Percentiles rank a stretch among this genome's conserved stretches.
Evolutionary conservation across 306 rosid genomes (phyloP).

Genomic region (Pterocarpus santalinus): DNA sequence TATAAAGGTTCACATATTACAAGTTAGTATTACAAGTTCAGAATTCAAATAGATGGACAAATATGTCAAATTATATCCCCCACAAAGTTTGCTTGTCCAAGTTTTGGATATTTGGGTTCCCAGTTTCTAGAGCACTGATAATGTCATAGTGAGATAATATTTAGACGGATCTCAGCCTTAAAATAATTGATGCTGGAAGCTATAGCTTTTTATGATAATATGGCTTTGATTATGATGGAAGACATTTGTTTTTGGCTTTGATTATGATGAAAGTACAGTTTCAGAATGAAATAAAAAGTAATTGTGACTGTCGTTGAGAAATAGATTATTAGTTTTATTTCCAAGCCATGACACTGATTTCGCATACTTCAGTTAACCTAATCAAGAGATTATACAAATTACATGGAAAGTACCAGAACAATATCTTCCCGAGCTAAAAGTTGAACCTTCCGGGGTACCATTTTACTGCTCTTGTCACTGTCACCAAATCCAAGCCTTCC

Average conservation of each 20-base stretch:
- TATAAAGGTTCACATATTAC: conserved; percentile 16
- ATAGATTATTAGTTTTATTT: not conserved
- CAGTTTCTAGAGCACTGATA: conserved; percentile 12
- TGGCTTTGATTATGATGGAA: not conserved
- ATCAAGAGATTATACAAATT: conserved; percentile 1
- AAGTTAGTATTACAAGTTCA: conserved; percentile 4
- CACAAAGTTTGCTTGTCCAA: conserved; percentile 1
- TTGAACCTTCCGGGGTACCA: conserved; percentile 94
- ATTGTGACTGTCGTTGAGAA: not conserved
- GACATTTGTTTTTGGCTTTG: not conserved
- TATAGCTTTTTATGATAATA: conserved; percentile 1
- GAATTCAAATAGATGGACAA: conserved; percentile 29
- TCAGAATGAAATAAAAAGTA: conserved; percentile 21
- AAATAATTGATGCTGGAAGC: conserved; percentile 8
- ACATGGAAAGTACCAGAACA: conserved; percentile 72
- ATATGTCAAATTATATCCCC: conserved; percentile 6
- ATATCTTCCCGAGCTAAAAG: conserved; percentile 91
- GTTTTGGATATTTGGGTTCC: conserved; percentile 21
- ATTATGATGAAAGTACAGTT: not conserved
- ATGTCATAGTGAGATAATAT: not conserved
- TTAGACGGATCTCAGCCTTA: conserved; percentile 6
- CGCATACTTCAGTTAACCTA: not conserved
- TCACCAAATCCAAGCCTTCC: conserved; percentile 99
- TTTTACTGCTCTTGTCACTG: conserved; percentile 97
- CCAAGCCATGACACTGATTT: conserved; percentile 20